Evolutionary conservation across 2,329 filamentous ascomycete genomes (phyloP).

Genomic region (Cryoendolithus antarcticus): DNA sequence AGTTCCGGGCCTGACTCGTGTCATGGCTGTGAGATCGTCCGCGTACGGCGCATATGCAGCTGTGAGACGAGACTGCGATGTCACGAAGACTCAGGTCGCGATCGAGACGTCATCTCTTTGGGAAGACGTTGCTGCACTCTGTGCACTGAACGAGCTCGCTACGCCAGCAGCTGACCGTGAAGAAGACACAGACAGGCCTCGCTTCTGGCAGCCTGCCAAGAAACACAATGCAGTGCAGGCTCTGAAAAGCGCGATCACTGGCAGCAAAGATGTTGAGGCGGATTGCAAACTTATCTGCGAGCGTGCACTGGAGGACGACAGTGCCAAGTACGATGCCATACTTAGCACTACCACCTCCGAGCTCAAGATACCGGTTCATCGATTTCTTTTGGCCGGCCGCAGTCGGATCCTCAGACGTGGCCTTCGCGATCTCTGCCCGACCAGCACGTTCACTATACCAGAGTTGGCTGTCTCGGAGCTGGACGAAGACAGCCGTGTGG

Average conservation of each 20-base stretch:
- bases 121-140: constrained; percentile 58
- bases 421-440: constrained; percentile 45
- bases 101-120: constrained; percentile 58
- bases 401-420: constrained; percentile 55
- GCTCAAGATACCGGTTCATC: constrained; percentile 65
- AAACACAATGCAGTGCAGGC: constrained; percentile 35
- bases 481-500: constrained; percentile 36
- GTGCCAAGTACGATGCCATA: constrained; percentile 32
- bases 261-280: constrained; percentile 52
- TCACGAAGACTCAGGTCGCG: constrained; percentile 59
- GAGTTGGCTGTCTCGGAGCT: constrained; percentile 51
- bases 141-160: constrained; percentile 30
- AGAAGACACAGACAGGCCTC: constrained; percentile 20
- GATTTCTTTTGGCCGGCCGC: constrained; percentile 65
- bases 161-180: no score
- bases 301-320: constrained; percentile 31
- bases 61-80: constrained; percentile 69
- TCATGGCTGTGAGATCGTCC: constrained; percentile 74
- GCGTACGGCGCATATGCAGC: constrained; percentile 83
- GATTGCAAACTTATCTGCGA: constrained; percentile 38
- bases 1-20: constrained; percentile 75
- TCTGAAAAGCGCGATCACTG: constrained; percentile 44
- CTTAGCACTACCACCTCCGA: constrained; percentile 50
- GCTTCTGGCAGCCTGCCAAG: constrained; percentile 37
- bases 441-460: constrained; percentile 43